phyloP scores from a whole-genome alignment of 2,329 filamentous ascomycete species.

The Fusarium sp. region DNA sequence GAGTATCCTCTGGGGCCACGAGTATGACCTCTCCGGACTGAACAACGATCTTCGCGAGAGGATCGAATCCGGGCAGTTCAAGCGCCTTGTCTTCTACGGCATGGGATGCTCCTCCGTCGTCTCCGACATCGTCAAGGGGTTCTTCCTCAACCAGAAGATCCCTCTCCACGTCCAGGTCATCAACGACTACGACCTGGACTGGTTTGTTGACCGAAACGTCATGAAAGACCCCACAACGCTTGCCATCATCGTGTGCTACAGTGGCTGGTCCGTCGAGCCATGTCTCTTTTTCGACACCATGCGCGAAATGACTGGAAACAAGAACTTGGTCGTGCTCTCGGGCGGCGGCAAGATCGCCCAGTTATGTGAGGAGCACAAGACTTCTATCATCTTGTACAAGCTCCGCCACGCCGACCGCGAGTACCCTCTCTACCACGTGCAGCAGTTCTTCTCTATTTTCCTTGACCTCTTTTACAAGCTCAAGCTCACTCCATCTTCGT shows the following conservation, averaged over 20 bases:
- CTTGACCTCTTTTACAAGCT: conserved; percentile 1
- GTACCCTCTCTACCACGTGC: neutral
- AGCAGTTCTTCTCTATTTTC: conserved; percentile 7
- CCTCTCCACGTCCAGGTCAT: neutral
- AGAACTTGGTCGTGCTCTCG: conserved; percentile 3
- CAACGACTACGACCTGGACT: conserved; percentile 4
- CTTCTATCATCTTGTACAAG: conserved; percentile 1
- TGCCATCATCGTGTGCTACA: neutral
- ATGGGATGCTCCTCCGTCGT: conserved; percentile 8
- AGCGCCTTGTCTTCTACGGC: conserved; percentile 5
- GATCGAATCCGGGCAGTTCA: neutral
- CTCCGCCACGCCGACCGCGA: neutral
- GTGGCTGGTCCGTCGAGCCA: neutral
- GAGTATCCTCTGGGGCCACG: conserved; percentile 13
- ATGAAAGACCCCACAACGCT: neutral
- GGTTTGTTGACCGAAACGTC: neutral
- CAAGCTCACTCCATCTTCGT: neutral
- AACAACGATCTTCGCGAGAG: neutral
- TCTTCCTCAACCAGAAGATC: conserved; percentile 8
- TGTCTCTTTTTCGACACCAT: conserved; percentile 6
- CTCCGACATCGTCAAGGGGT: neutral
- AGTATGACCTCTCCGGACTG: conserved; percentile 11
- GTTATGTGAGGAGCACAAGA: conserved; percentile 1
- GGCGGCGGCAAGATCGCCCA: neutral
- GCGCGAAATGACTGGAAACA: neutral